A percentile compares a stretch with the other conserved stretches of the same genome.
These are phyloP conservation scores for Erodium trifolium DNA, from an alignment of 441 rosid species.

Conservation along the genomic window DNA sequence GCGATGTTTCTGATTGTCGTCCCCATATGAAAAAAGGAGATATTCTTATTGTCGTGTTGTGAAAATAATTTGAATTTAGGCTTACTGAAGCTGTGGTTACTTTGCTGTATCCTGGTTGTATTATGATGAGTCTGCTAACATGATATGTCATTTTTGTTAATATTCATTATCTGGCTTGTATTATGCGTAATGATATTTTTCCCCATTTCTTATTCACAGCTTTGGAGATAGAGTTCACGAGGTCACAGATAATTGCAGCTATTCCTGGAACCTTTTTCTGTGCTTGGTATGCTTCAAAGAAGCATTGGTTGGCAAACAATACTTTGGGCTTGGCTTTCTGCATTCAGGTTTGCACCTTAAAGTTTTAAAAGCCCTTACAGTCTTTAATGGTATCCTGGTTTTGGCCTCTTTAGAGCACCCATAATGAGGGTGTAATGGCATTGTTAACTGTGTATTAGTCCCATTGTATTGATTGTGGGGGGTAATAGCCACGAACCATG, in stretches of 20 bases:
- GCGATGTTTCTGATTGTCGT: too few species aligned
- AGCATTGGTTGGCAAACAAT: constrained; percentile 97
- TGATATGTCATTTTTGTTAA: background rate
- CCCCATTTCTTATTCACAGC: constrained; percentile 53
- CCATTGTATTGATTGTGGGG: background rate
- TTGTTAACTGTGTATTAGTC: background rate
- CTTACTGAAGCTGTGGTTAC: background rate
- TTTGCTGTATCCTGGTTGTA: background rate
- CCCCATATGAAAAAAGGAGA: too few species aligned
- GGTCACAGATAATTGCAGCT: constrained; percentile 81
- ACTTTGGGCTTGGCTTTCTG: constrained; percentile 85
- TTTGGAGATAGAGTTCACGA: constrained; percentile 88
- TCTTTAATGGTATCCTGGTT: constrained; percentile 4
- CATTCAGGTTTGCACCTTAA: constrained; percentile 61
- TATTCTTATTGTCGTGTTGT: too few species aligned
- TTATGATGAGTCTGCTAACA: too few species aligned
- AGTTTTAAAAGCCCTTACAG: background rate
- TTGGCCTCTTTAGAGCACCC: background rate
- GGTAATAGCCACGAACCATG: background rate
- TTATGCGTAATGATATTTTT: constrained; percentile 37
- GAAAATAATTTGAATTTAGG: background rate
- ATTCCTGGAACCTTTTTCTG: constrained; percentile 94
- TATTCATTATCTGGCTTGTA: constrained; percentile 22
- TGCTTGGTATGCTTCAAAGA: constrained; percentile 88
- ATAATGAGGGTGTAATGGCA: background rate